phyloP scores from a whole-genome alignment of 1,139 yeast species.

The Nakaseomyces glabratus region DNA sequence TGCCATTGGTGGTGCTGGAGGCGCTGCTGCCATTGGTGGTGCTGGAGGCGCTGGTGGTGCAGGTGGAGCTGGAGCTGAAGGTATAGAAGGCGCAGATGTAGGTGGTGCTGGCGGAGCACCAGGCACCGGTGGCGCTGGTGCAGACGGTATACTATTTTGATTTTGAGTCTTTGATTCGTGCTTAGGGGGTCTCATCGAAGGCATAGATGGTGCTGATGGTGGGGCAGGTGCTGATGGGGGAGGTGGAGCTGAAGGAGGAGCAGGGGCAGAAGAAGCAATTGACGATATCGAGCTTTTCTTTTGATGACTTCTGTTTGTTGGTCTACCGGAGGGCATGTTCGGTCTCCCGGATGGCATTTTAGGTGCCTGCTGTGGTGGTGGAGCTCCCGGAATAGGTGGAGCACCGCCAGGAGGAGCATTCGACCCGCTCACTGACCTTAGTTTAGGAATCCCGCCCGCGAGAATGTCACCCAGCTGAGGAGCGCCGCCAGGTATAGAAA shows the following conservation, averaged over 20 bases:
- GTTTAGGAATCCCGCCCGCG: slow-evolving; percentile 81
- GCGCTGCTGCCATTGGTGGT: slow-evolving; percentile 31
- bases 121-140: slow-evolving; percentile 15
- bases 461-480: slow-evolving; percentile 63
- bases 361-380: slow-evolving; percentile 12
- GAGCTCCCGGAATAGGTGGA: slow-evolving; percentile 26
- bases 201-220: slow-evolving; percentile 10
- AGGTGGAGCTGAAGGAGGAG: slow-evolving; percentile 30
- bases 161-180: neutral
- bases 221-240: slow-evolving; percentile 17
- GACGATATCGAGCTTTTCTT: slow-evolving; percentile 19
- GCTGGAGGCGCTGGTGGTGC: slow-evolving; percentile 25
- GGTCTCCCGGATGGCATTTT: slow-evolving; percentile 8
- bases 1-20: slow-evolving; percentile 21
- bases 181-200: slow-evolving; percentile 8
- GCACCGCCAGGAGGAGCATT: slow-evolving; percentile 18
- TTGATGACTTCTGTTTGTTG: slow-evolving; percentile 20
- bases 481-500: slow-evolving; percentile 30
- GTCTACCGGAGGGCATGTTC: slow-evolving; percentile 18
- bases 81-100: slow-evolving; percentile 26
- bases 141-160: slow-evolving; percentile 9
- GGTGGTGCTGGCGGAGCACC: slow-evolving; percentile 22
- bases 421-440: slow-evolving; percentile 39
- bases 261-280: slow-evolving; percentile 25
- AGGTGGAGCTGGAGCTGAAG: slow-evolving; percentile 21